These are phyloP conservation scores for Penicillium lividum DNA, from an alignment of 495 filamentous ascomycete species.

Conservation along the genomic window DNA sequence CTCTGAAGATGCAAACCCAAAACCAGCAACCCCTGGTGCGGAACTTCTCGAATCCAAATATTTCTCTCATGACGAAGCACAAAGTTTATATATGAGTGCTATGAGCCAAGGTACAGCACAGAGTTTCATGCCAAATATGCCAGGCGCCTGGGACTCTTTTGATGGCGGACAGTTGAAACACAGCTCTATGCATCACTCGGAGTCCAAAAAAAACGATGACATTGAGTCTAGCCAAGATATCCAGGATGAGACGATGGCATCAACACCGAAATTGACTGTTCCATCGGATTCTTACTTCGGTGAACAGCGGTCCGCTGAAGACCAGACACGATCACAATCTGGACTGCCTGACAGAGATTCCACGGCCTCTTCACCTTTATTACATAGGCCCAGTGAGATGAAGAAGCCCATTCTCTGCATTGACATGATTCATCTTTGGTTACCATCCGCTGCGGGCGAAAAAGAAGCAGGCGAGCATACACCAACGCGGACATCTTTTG, in stretches of 20 bases:
- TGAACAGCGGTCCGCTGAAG: slow-evolving; percentile 13
- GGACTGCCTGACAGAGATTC: slow-evolving; percentile 23
- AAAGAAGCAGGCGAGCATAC: slow-evolving; percentile 12
- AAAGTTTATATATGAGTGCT: slow-evolving; percentile 94
- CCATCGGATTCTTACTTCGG: slow-evolving; percentile 19
- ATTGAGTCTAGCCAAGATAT: not conserved
- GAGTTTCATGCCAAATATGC: slow-evolving; percentile 52
- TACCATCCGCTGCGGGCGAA: slow-evolving; percentile 29
- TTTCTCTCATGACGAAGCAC: slow-evolving; percentile 88
- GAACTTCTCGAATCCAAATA: slow-evolving; percentile 72
- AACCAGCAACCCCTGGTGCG: slow-evolving; percentile 32
- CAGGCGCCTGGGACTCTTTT: slow-evolving; percentile 60
- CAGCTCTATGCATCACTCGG: not conserved
- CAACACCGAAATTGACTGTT: slow-evolving; percentile 34
- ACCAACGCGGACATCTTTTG: slow-evolving; percentile 7
- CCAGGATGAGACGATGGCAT: slow-evolving; percentile 21
- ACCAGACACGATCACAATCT: slow-evolving; percentile 13
- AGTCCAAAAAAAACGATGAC: not conserved
- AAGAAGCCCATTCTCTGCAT: slow-evolving; percentile 38
- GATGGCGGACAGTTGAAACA: slow-evolving; percentile 8
- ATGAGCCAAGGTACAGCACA: slow-evolving; percentile 47
- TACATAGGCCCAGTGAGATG: slow-evolving; percentile 29
- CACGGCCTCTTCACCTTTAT: slow-evolving; percentile 16
- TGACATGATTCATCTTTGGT: slow-evolving; percentile 38
- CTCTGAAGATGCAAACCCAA: slow-evolving; percentile 25